A percentile compares a stretch with the other conserved stretches of the same genome.
These are phyloP conservation scores for Sugiyamaella boreocaroliniensis DNA, from an alignment of 805 yeast species.

Conservation along the genomic window DNA sequence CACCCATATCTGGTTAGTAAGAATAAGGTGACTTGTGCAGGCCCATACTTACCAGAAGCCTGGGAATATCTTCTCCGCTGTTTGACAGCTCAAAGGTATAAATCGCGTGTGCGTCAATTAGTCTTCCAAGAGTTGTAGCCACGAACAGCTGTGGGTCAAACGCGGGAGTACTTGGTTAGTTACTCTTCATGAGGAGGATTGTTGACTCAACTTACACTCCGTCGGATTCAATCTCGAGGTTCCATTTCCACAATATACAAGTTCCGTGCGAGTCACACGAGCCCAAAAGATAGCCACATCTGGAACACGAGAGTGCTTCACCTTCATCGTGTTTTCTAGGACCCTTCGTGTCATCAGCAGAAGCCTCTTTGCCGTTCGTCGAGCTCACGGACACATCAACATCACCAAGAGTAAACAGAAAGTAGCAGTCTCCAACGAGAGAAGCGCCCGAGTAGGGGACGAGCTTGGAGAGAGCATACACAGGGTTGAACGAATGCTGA, in stretches of 20 bases:
- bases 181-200: not conserved
- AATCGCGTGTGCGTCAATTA: constrained; percentile 29
- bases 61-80: not conserved
- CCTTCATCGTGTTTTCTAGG: no score
- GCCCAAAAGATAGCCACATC: constrained; percentile 16
- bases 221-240: constrained; percentile 31
- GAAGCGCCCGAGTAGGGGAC: constrained; percentile 38
- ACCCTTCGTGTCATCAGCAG: not conserved
- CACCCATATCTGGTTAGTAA: constrained; percentile 40
- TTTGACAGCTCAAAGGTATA: constrained; percentile 23
- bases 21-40: no score
- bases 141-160: constrained; percentile 14
- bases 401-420: constrained; percentile 35
- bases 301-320: constrained; percentile 5
- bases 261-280: not conserved
- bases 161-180: not conserved
- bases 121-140: constrained; percentile 21
- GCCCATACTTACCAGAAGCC: constrained; percentile 3
- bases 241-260: constrained; percentile 50
- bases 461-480: constrained; percentile 25
- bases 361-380: not conserved
- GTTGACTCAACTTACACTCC: not conserved
- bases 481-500: constrained; percentile 12
- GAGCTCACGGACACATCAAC: constrained; percentile 8
- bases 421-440: constrained; percentile 53